Evolutionary conservation across 441 rosid genomes (phyloP), one percentile per base, ranked within the genome.

Genomic region (Brassica balearica): DNA sequence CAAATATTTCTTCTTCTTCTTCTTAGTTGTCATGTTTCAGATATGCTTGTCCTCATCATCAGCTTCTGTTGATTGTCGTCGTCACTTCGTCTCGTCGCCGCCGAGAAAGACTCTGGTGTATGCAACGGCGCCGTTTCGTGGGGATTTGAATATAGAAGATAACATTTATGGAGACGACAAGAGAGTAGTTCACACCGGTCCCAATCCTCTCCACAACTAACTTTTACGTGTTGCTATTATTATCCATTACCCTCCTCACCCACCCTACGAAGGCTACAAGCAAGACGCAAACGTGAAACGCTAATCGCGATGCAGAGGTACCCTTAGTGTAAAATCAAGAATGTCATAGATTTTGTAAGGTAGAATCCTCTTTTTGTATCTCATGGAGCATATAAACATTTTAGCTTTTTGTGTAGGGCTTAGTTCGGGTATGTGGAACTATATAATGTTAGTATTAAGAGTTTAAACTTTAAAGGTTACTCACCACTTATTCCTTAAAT

Each of bases 201-300:
- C 98, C 60, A 94, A 94, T 83, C 97, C 97, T 83, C 98, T 94
- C 65, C 97, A 94, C 87, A 94, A 94, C 91, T 94, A 90, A 77
- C 46, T 72, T 58, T 46, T 65, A 61, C 65, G 65, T 20, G 64
- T 58, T 80, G 76, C 76, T 80, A 75, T 75, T 58, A 75, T 65
- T 80, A 51, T 71, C 76, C 58, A 25, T 55, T 41, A 62, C 51
- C 53, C 69, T 59, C 70, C 32, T 1, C 55, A 73, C 82, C 81
- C 22, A 36, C 59, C 75, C 73, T 48, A 29, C 68, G 3, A 72
- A 17, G 64, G 14, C 74, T 78, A 69, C 71, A 55, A 46, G 20
- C 62, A 5, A 67, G 15, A 48, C 78, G 65, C 77, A 74, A 80
- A 74, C 68, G 20, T 56, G 2, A 67, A 11, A 67, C 78, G 66